Percentiles rank a stretch among this genome's conserved stretches.
Conservation (phyloP, 2,329 filamentous ascomycete genomes). For the Aspergillus pseudoterreus region DNA sequence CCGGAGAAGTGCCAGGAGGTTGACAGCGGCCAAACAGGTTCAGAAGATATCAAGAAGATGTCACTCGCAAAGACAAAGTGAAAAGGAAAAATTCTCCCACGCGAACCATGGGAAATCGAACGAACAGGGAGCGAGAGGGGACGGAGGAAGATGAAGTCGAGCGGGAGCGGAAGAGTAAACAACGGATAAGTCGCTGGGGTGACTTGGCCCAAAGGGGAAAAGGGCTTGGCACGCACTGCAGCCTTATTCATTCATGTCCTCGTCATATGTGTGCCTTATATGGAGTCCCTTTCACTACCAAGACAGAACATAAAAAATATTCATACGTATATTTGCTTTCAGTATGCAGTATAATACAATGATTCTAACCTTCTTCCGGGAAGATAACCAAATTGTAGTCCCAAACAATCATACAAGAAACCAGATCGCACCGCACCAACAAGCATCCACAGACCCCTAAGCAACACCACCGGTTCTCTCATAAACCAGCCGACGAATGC, state of each 20-base stretch:
- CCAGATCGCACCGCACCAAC: background rate
- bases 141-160: background rate
- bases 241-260: background rate
- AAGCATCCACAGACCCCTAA: background rate
- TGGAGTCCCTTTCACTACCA: background rate
- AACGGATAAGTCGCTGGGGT: constrained; percentile 22
- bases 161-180: constrained; percentile 14
- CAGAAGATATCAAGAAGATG: background rate
- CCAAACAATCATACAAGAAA: background rate
- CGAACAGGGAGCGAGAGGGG: background rate
- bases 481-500: constrained; percentile 28
- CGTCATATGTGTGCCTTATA: too few species aligned
- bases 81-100: too few species aligned
- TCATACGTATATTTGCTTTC: background rate
- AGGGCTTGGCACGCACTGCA: constrained; percentile 6
- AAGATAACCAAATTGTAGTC: background rate
- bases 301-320: background rate
- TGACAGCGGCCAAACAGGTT: background rate
- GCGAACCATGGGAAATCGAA: background rate
- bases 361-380: background rate
- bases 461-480: constrained; percentile 11
- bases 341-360: constrained; percentile 5
- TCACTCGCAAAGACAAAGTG: too few species aligned
- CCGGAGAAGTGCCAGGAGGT: constrained; percentile 10
- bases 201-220: constrained; percentile 18